Evolutionary conservation across 208 protist genomes (phyloP).

Genomic region (Lotmaria passim): DNA sequence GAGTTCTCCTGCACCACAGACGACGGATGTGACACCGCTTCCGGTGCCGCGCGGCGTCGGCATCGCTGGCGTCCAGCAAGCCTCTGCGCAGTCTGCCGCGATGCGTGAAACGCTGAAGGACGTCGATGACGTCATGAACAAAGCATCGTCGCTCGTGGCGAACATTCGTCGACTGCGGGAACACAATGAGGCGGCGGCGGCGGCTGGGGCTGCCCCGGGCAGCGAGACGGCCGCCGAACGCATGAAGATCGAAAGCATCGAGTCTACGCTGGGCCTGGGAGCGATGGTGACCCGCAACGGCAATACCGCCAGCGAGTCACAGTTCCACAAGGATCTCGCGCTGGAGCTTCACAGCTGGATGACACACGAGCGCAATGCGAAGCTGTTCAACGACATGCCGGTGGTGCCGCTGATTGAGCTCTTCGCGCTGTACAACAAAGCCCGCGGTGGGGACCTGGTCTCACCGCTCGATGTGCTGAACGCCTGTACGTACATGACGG

Average conservation of each 20-base stretch:
- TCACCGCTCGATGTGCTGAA: conserved; percentile 77
- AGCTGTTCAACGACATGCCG: conserved; percentile 73
- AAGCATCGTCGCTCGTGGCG: conserved; percentile 74
- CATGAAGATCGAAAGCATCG: conserved; percentile 79
- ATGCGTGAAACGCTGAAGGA: conserved; percentile 68
- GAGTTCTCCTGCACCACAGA: not conserved
- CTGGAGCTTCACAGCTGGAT: conserved; percentile 84
- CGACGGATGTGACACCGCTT: not conserved
- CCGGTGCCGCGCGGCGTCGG: conserved; percentile 62
- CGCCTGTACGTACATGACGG: conserved; percentile 59
- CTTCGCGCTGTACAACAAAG: conserved; percentile 87
- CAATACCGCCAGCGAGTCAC: conserved; percentile 24
- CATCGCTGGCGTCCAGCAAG: conserved; percentile 78
- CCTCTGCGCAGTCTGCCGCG: conserved; percentile 46
- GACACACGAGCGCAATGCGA: conserved; percentile 75
- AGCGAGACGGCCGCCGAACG: conserved; percentile 39
- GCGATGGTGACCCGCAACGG: conserved; percentile 48
- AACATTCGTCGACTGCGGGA: conserved; percentile 67
- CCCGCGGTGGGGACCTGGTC: conserved; percentile 77
- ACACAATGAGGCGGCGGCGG: conserved; percentile 39
- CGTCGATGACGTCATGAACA: conserved; percentile 87
- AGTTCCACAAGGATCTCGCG: conserved; percentile 70
- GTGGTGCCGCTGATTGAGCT: conserved; percentile 85
- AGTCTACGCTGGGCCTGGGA: conserved; percentile 81
- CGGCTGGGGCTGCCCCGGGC: conserved; percentile 25